Evolutionary conservation across 2,329 filamentous ascomycete genomes (phyloP), one percentile per base, ranked within the genome.

Genomic region (Hymenoscyphus scutula): DNA sequence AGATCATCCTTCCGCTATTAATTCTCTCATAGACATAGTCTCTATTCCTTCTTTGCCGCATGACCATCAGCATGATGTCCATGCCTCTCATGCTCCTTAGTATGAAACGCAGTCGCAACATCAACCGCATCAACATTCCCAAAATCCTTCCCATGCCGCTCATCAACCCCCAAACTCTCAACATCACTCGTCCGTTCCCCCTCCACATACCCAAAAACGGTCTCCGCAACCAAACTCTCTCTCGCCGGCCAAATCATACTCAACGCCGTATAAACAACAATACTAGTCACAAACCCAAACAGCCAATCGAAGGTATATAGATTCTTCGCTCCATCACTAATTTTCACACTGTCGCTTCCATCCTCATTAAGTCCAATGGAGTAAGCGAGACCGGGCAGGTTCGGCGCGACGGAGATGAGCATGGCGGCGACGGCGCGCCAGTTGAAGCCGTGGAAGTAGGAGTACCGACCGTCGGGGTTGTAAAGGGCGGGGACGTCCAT

Each of bases 261-360:
- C 23, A 88, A 68, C 0, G 65, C 68, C 10, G 82, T 75, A 74
- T 89, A 89, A 0, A 88, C 77, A 2, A 84, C 57, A 23, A 82
- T 80, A 7, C 83, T 84, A 0, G 74, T 77, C 10, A 80, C 75
- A 65, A 89, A 88, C 0, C 86, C 87, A 56, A 87, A 79, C 19
- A 89, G 71, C 82, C 86, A 89, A n/a, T 87, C 85, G 70, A 89
- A 86, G 29, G 82, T 79, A 70, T 88, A 89, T 4, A 88, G 76
- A 65, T 83, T 80, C 51, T 76, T 73, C 0, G 78, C 75, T 0
- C 87, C 86, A 0, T 76, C 75, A 0, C 69, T 75, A 65, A 73
- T 77, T 6, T 64, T 64, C 3, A 67, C 68, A 2, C 64, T 53
- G 11, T 64, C 51, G 37, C 13, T 54, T 2, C 53, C 54, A 34